Evolutionary conservation across 768 basidiomycete species (phyloP).

Genomic region (Amanita thiersii): DNA sequence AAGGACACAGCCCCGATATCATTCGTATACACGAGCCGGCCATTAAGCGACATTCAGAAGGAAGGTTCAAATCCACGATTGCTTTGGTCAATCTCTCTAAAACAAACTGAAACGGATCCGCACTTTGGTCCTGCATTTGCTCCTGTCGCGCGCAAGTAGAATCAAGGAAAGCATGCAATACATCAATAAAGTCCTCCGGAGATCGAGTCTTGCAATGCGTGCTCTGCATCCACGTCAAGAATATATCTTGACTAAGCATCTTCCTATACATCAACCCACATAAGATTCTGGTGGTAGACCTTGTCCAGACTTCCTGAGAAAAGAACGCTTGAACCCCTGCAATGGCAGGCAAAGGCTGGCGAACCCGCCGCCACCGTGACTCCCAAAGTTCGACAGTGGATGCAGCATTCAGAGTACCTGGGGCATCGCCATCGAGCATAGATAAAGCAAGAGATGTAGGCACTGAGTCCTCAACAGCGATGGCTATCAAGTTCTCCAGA

Average conservation of each 20-base stretch:
- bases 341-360: conserved; percentile 11
- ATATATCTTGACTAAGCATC: conserved; percentile 15
- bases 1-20: conserved; percentile 16
- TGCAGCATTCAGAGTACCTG: conserved; percentile 8
- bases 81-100: conserved; percentile 4
- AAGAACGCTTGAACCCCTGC: conserved; percentile 29
- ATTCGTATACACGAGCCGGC: conserved; percentile 10
- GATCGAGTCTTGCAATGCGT: conserved; percentile 17
- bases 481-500: conserved; percentile 42
- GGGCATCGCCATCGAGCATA: conserved; percentile 10
- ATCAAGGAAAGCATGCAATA: conserved; percentile 44
- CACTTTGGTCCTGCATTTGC: conserved; percentile 6
- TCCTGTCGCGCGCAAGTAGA: conserved; percentile 9
- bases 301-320: conserved; percentile 31
- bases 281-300: conserved; percentile 35
- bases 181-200: conserved; percentile 23
- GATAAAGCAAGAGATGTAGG: conserved; percentile 17
- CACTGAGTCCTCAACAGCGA: conserved; percentile 28
- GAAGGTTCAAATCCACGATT: conserved; percentile 11
- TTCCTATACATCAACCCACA: conserved; percentile 35
- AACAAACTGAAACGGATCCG: not conserved
- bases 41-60: conserved; percentile 12
- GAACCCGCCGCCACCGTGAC: conserved; percentile 24
- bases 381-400: conserved; percentile 18
- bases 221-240: conserved; percentile 33